Evolutionary conservation across 1,284 basidiomycete genomes (phyloP).

Genomic region (Schizophyllum commune): DNA sequence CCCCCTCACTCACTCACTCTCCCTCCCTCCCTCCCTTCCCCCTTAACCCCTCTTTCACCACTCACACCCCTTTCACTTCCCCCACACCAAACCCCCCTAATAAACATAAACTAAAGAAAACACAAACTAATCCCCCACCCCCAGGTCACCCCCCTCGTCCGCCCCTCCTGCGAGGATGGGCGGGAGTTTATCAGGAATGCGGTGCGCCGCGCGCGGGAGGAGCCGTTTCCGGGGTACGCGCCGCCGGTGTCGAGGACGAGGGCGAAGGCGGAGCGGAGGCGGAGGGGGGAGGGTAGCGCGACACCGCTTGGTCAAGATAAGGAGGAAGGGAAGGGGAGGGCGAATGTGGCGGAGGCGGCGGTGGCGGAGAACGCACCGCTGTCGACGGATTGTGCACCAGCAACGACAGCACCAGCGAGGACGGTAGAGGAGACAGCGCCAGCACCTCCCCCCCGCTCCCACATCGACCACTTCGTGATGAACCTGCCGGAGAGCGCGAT

Average conservation of each 20-base stretch:
- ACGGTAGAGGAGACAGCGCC: slow-evolving; percentile 6
- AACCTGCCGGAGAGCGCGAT: slow-evolving; percentile 93
- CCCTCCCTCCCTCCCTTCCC: too few relatives aligned
- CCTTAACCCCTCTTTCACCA: too few relatives aligned
- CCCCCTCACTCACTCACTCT: too few relatives aligned
- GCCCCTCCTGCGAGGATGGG: slow-evolving; percentile 77
- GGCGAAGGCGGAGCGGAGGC: slow-evolving; percentile 37
- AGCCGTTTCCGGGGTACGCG: slow-evolving; percentile 55
- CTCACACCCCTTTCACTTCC: too few relatives aligned
- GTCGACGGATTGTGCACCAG: slow-evolving; percentile 18
- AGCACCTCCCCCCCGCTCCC: slow-evolving; percentile 29
- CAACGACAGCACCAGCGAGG: slow-evolving; percentile 9
- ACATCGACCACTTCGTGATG: slow-evolving; percentile 90
- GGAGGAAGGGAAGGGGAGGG: too few relatives aligned
- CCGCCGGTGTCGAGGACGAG: slow-evolving; percentile 28
- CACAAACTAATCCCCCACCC: neutral
- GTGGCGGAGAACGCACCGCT: neutral
- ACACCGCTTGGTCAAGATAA: neutral
- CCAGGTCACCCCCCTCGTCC: slow-evolving; percentile 64
- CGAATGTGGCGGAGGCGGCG: too few relatives aligned
- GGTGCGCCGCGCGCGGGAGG: slow-evolving; percentile 43
- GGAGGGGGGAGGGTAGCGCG: slow-evolving; percentile 17
- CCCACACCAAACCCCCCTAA: too few relatives aligned
- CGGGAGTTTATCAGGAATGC: slow-evolving; percentile 69
- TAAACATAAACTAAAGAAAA: too few relatives aligned